Base-by-base conservation (phyloP, 2,329 filamentous ascomycete species). In the Chrysoporthe deuterocubensis region DNA sequence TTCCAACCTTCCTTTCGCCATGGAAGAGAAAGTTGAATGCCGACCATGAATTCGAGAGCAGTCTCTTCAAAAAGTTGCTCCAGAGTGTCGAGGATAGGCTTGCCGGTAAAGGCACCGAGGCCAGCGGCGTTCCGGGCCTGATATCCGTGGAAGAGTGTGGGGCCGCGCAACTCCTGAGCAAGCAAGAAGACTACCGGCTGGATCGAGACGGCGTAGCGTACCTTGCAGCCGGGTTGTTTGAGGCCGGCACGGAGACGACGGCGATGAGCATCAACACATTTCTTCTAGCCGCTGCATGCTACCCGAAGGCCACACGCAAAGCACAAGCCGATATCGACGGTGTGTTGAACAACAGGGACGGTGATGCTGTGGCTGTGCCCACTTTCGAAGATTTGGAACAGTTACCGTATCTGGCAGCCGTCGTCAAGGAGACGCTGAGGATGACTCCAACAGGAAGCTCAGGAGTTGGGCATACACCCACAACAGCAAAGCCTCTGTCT, bases 181-280 rank as follows among this genome's bases (percentile, higher is more conserved):
- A 52, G 13, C 26, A 26, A 13, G 43, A 42, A 4, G 50, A 44
- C 4, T n/a, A 62, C 2, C 32, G 58, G n/a, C 57, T 67, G 8
- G 59, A 60, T 3, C 62, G 59, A n/a, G 58, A 63, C 9, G 62
- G 58, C 16, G 57, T 68, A 13, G 65, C 65, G 1, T 69, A 69
- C 14, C 65, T 69, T 26, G 65, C 66, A 4, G 68, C 68, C 26
- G 68, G 68, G 1, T 60, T 69, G 26, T 69, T 69, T 14, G 68
- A 69, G 34, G 68, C 68, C 14, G 68, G 68, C 37, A 68, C 68
- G 3, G 68, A 69, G 58, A 69, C 68, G 16, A 69, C 68, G 4
- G 68, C 68, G 34, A 68, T 69, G 68, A 69, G 62, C 6, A 65
- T 68, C n/a, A 32, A 67, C 52, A 68, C 68, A 1, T 68, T 69